These are phyloP conservation scores for Astrothelium macrocarpum DNA, from an alignment of 495 filamentous ascomycete genomes.

Conservation along the genomic window DNA sequence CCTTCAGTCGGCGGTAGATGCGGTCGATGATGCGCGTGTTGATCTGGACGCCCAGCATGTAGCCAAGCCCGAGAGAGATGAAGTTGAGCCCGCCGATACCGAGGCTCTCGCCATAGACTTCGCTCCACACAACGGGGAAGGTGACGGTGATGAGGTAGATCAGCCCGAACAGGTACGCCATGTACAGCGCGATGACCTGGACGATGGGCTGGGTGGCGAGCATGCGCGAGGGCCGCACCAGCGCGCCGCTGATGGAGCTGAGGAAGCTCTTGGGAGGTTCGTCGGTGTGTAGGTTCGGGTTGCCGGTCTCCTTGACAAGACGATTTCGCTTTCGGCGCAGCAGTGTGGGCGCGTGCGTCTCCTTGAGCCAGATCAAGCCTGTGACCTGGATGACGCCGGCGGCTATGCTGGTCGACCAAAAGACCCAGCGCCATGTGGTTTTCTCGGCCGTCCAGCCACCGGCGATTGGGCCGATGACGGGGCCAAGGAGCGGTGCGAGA, in stretches of 20 bases:
- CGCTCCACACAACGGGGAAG: constrained; percentile 52
- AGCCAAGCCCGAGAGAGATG: constrained; percentile 32
- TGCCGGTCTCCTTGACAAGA: constrained; percentile 53
- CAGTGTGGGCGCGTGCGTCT: constrained; percentile 57
- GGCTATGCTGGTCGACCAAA: constrained; percentile 48
- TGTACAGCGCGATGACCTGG: constrained; percentile 42
- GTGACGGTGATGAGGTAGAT: constrained; percentile 58
- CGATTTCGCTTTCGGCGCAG: constrained; percentile 44
- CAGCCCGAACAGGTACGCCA: constrained; percentile 56
- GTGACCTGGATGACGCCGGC: constrained; percentile 51
- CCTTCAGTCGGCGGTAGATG: constrained; percentile 53
- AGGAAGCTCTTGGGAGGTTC: constrained; percentile 44
- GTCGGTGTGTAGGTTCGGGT: constrained; percentile 46
- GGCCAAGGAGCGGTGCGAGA: constrained; percentile 56
- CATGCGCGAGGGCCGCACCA: constrained; percentile 39
- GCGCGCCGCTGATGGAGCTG: constrained; percentile 31
- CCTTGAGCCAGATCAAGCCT: constrained; percentile 58
- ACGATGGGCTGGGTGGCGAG: constrained; percentile 39
- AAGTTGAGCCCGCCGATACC: constrained; percentile 33
- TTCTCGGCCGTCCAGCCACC: constrained; percentile 52
- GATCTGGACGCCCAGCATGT: constrained; percentile 29
- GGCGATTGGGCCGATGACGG: constrained; percentile 39
- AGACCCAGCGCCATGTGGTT: constrained; percentile 63
- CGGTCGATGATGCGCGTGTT: constrained; percentile 35
- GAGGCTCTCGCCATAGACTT: constrained; percentile 25